Evolutionary conservation across 371 early-diverging fungal species (phyloP).

Genomic region (Zancudomyces culisetae): DNA sequence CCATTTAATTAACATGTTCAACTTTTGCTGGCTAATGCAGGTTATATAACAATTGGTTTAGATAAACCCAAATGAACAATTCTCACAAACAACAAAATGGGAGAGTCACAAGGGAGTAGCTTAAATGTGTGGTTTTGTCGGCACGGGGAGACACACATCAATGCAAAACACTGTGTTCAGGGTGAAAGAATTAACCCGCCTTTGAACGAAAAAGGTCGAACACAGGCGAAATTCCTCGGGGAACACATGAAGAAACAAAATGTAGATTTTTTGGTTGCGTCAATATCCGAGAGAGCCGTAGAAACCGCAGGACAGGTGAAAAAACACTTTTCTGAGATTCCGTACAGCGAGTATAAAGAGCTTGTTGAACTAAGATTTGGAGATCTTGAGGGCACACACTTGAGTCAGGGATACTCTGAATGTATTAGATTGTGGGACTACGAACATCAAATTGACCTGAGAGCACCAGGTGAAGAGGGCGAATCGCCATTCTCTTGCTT

Average conservation of each 20-base stretch:
- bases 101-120: no score
- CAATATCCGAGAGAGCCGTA: slow-evolving; percentile 9
- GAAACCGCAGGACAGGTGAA: slow-evolving; percentile 12
- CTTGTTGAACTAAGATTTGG: slow-evolving; percentile 20
- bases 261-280: slow-evolving; percentile 17
- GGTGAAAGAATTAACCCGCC: slow-evolving; percentile 30
- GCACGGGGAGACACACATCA: slow-evolving; percentile 38
- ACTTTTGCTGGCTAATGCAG: no score
- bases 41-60: no score
- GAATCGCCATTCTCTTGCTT: slow-evolving; percentile 13
- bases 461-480: slow-evolving; percentile 9
- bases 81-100: no score
- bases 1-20: no score
- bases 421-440: slow-evolving; percentile 10
- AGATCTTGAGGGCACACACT: slow-evolving; percentile 14
- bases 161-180: slow-evolving; percentile 28
- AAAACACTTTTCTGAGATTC: slow-evolving; percentile 5
- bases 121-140: slow-evolving; percentile 7
- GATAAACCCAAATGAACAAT: no score
- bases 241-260: slow-evolving; percentile 5
- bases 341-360: slow-evolving; percentile 4
- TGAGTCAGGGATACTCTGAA: slow-evolving; percentile 15
- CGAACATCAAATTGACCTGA: slow-evolving; percentile 4
- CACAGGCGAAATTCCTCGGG: slow-evolving; percentile 18
- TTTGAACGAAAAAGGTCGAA: slow-evolving; percentile 24